Percentiles rank a stretch among this genome's conserved stretches.
phyloP scores from a whole-genome alignment of 1,284 basidiomycete genomes.

The Sporisorium scitamineum region DNA sequence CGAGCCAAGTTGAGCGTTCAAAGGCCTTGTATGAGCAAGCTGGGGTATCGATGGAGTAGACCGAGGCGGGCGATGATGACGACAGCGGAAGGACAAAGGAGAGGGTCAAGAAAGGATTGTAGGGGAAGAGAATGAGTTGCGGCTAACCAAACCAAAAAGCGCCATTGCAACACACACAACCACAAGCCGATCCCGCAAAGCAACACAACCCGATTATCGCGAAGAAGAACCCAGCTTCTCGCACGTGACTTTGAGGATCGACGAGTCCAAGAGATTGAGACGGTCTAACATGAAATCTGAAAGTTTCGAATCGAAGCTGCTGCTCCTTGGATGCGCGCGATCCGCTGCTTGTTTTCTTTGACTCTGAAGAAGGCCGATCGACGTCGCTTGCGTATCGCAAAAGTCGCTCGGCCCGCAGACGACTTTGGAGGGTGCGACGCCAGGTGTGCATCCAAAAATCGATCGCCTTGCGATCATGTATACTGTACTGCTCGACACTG shows the following conservation, averaged over 20 bases:
- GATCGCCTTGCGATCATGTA: too few species aligned
- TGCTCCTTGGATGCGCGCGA: neutral
- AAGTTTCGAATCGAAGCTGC: neutral
- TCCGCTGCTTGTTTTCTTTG: neutral
- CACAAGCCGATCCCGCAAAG: constrained; percentile 4
- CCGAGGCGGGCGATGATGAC: neutral
- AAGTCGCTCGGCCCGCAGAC: too few species aligned
- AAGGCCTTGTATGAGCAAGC: neutral
- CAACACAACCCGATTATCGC: constrained; percentile 2
- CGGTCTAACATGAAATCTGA: neutral
- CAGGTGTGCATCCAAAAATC: too few species aligned
- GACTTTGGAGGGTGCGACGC: too few species aligned
- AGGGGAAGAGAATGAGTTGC: neutral
- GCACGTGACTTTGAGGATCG: neutral
- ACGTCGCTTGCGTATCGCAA: neutral
- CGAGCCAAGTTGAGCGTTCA: neutral
- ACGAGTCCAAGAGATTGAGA: neutral
- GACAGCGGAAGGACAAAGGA: neutral
- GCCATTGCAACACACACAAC: neutral
- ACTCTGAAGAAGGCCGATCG: neutral
- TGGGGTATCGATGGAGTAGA: constrained; percentile 1
- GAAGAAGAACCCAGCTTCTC: constrained; percentile 1
- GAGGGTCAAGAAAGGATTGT: neutral
- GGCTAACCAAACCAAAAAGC: constrained; percentile 2
- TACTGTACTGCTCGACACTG: too few species aligned